A percentile compares a stretch with the other conserved stretches of the same genome.
Evolutionary conservation across 768 basidiomycete species (phyloP).

Genomic region (Pisolithus microcarpus): DNA sequence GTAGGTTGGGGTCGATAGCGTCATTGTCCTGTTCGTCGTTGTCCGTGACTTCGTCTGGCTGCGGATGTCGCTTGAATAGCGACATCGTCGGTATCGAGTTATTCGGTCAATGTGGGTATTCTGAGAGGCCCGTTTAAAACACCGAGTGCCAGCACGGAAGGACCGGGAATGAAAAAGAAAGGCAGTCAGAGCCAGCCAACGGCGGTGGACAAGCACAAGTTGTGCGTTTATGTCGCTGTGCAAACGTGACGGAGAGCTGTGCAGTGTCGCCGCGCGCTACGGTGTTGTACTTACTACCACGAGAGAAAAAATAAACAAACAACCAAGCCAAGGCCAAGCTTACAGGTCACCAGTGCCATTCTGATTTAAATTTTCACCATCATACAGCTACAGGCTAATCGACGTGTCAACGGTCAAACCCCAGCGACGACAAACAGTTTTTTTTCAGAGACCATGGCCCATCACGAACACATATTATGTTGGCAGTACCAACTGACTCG

Average conservation of each 20-base stretch:
- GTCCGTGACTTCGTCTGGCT: slow-evolving; percentile 31
- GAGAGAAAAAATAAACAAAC: too few species aligned
- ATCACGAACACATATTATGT: too few species aligned
- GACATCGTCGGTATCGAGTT: slow-evolving; percentile 26
- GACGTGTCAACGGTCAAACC: not conserved
- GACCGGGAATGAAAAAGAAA: slow-evolving; percentile 9
- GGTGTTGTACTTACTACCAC: too few species aligned
- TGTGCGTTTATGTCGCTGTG: not conserved
- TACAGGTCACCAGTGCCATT: too few species aligned
- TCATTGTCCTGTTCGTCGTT: slow-evolving; percentile 53
- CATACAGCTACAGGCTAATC: too few species aligned
- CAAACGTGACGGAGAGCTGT: not conserved
- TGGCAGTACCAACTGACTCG: not conserved
- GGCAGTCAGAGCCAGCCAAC: not conserved
- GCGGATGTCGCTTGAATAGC: slow-evolving; percentile 32
- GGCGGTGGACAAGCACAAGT: too few species aligned
- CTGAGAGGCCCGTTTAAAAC: slow-evolving; percentile 1
- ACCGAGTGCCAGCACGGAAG: slow-evolving; percentile 28
- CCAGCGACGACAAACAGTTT: too few species aligned
- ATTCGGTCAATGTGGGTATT: slow-evolving; percentile 14
- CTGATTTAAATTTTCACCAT: too few species aligned
- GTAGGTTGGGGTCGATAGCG: slow-evolving; percentile 74
- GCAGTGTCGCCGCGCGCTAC: too few species aligned
- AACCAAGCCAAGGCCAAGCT: too few species aligned
- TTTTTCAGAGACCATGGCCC: too few species aligned